A percentile compares a stretch with the other conserved stretches of the same genome.
Evolutionary conservation across 176 grass and related monocot species (phyloP).

Genomic region (Alopecurus myosuroides): DNA sequence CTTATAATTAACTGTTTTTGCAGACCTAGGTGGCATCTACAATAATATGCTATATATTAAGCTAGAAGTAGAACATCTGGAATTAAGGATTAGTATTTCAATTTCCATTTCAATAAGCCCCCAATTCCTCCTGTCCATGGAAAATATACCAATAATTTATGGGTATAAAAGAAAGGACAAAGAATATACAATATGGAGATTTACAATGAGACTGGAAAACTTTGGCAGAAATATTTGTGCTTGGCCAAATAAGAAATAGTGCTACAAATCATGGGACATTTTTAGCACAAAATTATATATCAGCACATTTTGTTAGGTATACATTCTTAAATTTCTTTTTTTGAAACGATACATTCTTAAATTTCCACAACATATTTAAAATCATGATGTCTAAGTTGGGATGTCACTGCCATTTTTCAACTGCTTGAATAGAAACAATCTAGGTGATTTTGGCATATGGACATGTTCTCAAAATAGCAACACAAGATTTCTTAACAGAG

Average conservation of each 20-base stretch:
- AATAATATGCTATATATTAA: neutral
- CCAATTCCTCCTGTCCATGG: neutral
- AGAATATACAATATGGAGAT: neutral
- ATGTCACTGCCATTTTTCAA: neutral
- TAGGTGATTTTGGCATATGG: neutral
- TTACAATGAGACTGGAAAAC: neutral
- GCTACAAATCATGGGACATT: neutral
- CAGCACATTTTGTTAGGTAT: neutral
- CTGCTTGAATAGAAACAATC: neutral
- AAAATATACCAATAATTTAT: neutral
- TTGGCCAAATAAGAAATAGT: neutral
- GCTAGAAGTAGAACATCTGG: neutral
- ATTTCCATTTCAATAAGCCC: neutral
- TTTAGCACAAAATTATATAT: neutral
- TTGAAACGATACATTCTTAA: neutral
- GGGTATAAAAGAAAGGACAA: neutral
- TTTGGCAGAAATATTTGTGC: neutral
- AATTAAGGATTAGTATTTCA: neutral
- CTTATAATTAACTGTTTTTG: neutral
- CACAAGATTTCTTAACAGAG: neutral
- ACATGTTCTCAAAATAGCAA: neutral
- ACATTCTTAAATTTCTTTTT: neutral
- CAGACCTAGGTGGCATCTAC: neutral
- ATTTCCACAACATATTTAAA: neutral
- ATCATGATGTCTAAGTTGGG: neutral